Evolutionary conservation across 1,284 basidiomycete species (phyloP).

Genomic region (Schizophyllum commune): DNA sequence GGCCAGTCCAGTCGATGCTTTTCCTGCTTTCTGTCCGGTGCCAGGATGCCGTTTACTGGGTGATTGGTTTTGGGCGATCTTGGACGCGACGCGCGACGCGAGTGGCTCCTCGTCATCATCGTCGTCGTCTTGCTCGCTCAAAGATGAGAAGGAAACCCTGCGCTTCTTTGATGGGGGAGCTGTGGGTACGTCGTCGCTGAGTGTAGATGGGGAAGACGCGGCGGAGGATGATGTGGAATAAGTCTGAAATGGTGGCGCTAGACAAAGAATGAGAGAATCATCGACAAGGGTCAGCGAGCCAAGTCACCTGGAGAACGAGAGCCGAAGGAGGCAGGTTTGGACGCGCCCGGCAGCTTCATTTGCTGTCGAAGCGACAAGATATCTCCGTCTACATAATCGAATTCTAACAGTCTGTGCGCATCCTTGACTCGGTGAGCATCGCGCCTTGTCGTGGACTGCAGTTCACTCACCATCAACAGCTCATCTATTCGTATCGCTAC

Average conservation of each 20-base stretch:
- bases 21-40: conserved; percentile 39
- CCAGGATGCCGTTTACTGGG: conserved; percentile 16
- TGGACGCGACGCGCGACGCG: conserved; percentile 39
- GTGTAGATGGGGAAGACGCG: conserved; percentile 40
- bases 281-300: not conserved
- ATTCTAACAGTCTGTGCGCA: conserved; percentile 66
- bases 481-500: conserved; percentile 83
- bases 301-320: not conserved
- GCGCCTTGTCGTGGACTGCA: not conserved
- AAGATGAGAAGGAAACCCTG: conserved; percentile 42
- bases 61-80: conserved; percentile 21
- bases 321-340: conserved; percentile 5
- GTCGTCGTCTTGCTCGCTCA: conserved; percentile 47
- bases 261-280: not conserved
- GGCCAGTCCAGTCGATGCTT: conserved; percentile 36
- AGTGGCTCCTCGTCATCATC: conserved; percentile 51
- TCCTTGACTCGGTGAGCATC: conserved; percentile 40
- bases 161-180: conserved; percentile 41
- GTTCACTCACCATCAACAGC: conserved; percentile 59
- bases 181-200: conserved; percentile 36
- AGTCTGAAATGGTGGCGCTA: not conserved
- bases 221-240: conserved; percentile 35
- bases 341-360: conserved; percentile 47
- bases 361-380: conserved; percentile 67
- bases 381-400: conserved; percentile 67